Evolutionary conservation across 164 flowering plant species (phyloP), one percentile per base, ranked within the genome.

Genomic region (Macadamia tetraphylla): DNA sequence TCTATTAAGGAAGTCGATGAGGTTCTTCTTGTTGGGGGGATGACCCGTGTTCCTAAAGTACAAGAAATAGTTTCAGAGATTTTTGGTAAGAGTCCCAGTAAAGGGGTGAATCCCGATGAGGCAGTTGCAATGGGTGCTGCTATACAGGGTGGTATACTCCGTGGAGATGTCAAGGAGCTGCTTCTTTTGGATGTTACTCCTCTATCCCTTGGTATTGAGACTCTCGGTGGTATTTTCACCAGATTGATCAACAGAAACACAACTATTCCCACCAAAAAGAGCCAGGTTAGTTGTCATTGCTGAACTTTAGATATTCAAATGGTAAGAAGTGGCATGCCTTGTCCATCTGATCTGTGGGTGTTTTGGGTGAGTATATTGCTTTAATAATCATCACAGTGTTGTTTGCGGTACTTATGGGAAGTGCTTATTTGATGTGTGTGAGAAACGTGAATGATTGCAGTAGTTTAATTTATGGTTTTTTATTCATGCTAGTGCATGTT

Each of bases 111-210:
- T 73, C 93, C 89, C 18, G 89, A 88, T 68, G 93, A 88, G 73
- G 90, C 90, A 10, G 93, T 88, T 68, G 88, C 89, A 13, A 82
- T 88, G 88, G 93, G 93, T 35, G 90, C 93, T 32, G 93, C 93
- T 15, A 84, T 87, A 73, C 92, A 87, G 76, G 92, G 92, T 58
- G 89, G 89, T 17, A 85, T 84, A 31, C 78, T 88, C 9, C 83
- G 90, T 44, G 93, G 90, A 52, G 90, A 86, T 79, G 89, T 86
- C 40, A 88, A 85, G 72, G 93, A 85, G 76, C 72, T 85, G 68
- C 87, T 86, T 65, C 76, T 88, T 23, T 76, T 88, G 78, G 92
- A 87, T 78, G 89, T 87, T 9, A 87, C 87, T 67, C 88, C 92
- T 43, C 67, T 86, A 18, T 87, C 88, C 1, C 92, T 87, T 62